Conservation (phyloP, 371 early-diverging fungal genomes). For the Mucor racemosus region DNA sequence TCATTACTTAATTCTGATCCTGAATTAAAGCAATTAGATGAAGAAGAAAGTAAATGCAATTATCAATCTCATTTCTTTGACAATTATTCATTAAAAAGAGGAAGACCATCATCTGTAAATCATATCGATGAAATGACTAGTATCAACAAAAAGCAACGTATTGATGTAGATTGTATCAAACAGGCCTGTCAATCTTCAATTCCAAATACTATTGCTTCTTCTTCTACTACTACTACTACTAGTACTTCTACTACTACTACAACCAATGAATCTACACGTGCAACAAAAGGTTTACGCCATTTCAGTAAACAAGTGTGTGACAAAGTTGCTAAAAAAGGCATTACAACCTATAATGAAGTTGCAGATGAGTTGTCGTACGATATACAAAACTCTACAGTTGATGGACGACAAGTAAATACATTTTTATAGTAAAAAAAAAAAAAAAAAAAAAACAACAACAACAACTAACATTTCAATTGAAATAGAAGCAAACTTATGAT, state of each 20-base stretch:
- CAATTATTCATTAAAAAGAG: slow-evolving; percentile 25
- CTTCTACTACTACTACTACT: background rate
- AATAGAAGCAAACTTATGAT: slow-evolving; percentile 46
- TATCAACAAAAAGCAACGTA: background rate
- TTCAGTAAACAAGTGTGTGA: slow-evolving; percentile 70
- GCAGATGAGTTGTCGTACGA: slow-evolving; percentile 36
- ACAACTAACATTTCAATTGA: background rate
- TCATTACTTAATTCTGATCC: slow-evolving; percentile 46
- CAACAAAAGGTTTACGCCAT: slow-evolving; percentile 62
- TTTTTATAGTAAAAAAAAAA: too few relatives aligned
- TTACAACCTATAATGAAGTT: slow-evolving; percentile 66
- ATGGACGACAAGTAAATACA: slow-evolving; percentile 7
- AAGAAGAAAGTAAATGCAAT: slow-evolving; percentile 21
- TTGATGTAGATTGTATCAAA: background rate
- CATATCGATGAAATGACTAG: background rate
- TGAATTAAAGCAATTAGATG: slow-evolving; percentile 27
- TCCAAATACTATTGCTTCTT: background rate
- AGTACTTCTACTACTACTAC: background rate
- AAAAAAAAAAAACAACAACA: too few relatives aligned
- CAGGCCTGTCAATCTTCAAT: slow-evolving; percentile 25
- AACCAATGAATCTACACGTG: slow-evolving; percentile 17
- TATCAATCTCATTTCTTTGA: slow-evolving; percentile 26
- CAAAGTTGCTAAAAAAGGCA: slow-evolving; percentile 63
- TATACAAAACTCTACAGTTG: slow-evolving; percentile 8
- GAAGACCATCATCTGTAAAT: slow-evolving; percentile 21